Base-by-base conservation (phyloP, 2,329 filamentous ascomycete genomes). In the Pseudovirgaria hyperparasitica region DNA sequence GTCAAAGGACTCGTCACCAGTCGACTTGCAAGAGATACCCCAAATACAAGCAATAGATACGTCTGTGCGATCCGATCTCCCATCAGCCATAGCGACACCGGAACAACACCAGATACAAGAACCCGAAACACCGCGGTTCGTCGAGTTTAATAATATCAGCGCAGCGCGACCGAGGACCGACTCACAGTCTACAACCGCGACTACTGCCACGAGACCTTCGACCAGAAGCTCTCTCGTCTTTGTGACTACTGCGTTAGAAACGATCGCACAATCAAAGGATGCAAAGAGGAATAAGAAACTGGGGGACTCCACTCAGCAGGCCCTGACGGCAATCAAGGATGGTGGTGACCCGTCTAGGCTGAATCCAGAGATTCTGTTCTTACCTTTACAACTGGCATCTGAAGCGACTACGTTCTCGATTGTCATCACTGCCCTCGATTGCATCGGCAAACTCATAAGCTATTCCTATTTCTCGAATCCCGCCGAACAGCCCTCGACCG, bases 371-470 rank as follows among this genome's bases (percentile, higher is more conserved):
- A 63, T 92, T 30, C 75, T 98, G 41, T 98, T 98, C 48, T 76
- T 79, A 39, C 90, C 90, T 9, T 60, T 98, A 17, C 82, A 92
- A 48, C 69, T 96, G 22, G 90, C 92, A 25, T 87, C 86, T 19
- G 82, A 85, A 50, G 79, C 84, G 7, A 72, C 76, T 43, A 94
- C 82, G 45, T 77, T 87, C 28, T 74, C 82, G 32, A 67, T 98
- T 24, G 82, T 85, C 33, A 92, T 85, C 13, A 82, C 81, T 19
- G 86, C 90, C 5, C 72, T 98, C 46, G 90, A 98, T 58, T 96
- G 87, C 58, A 94, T 98, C 45, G 90, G 92, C 45, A 98, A 98
- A 63, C 75, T 98, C 36, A 96, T 96, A 51, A 94, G 87, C 45
- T 98, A 93, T 55, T 93, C 90, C 11, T 96, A 96, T 64, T 96